Evolutionary conservation across 305 asterid genomes (phyloP).

Genomic region (Nicotiana rustica): DNA sequence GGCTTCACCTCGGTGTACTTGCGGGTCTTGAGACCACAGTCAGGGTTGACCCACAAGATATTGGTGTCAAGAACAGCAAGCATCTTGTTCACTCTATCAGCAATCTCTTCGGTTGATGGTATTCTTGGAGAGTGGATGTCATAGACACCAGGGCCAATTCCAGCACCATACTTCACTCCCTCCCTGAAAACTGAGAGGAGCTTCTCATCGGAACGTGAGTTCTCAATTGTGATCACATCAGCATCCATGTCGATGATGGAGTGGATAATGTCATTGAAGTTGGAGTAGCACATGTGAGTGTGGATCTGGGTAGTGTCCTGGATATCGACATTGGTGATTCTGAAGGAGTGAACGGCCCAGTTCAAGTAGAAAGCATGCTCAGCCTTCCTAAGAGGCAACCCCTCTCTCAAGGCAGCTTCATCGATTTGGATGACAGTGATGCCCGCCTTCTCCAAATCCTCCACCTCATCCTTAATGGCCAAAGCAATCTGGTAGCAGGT

Average conservation of each 20-base stretch:
- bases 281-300: slow-evolving; percentile 67
- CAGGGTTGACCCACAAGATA: slow-evolving; percentile 64
- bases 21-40: slow-evolving; percentile 61
- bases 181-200: slow-evolving; percentile 59
- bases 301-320: slow-evolving; percentile 63
- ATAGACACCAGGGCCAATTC: slow-evolving; percentile 60
- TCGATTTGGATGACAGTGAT: slow-evolving; percentile 58
- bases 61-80: slow-evolving; percentile 60
- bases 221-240: slow-evolving; percentile 63
- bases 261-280: slow-evolving; percentile 61
- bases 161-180: slow-evolving; percentile 61
- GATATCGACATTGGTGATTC: slow-evolving; percentile 54
- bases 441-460: slow-evolving; percentile 62
- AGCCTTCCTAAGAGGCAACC: slow-evolving; percentile 61
- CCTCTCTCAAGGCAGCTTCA: slow-evolving; percentile 64
- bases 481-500: slow-evolving; percentile 62
- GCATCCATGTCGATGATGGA: slow-evolving; percentile 63
- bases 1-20: slow-evolving; percentile 58
- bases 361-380: slow-evolving; percentile 61
- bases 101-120: slow-evolving; percentile 56
- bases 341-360: slow-evolving; percentile 65
- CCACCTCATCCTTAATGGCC: slow-evolving; percentile 65
- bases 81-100: slow-evolving; percentile 59
- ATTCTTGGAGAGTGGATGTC: slow-evolving; percentile 64
- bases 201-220: slow-evolving; percentile 62